These are phyloP conservation scores for Teratosphaeria gauchensis DNA, from an alignment of 2,329 filamentous ascomycete species.

Conservation along the genomic window DNA sequence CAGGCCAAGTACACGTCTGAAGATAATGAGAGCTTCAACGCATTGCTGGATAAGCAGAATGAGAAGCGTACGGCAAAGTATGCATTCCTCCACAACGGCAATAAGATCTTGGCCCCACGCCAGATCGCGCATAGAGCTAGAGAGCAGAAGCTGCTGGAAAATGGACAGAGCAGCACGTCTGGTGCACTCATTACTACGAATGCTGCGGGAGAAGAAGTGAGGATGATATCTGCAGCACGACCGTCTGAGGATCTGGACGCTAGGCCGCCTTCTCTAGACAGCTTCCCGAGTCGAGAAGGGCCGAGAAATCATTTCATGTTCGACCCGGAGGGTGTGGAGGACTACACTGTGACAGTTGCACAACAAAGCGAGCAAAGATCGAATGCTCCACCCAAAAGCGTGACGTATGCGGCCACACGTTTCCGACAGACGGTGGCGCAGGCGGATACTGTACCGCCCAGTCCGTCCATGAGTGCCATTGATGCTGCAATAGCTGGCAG, in stretches of 20 bases:
- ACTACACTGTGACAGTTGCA: constrained; percentile 48
- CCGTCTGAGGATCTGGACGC: constrained; percentile 53
- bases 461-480: constrained; percentile 75
- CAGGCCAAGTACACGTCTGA: constrained; percentile 93
- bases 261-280: constrained; percentile 66
- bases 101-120: constrained; percentile 62
- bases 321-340: constrained; percentile 53
- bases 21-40: constrained; percentile 95
- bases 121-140: constrained; percentile 46
- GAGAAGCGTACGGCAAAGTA: constrained; percentile 74
- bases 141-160: constrained; percentile 54
- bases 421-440: constrained; percentile 35
- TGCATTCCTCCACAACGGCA: constrained; percentile 78
- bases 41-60: constrained; percentile 83
- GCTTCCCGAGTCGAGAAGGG: constrained; percentile 51
- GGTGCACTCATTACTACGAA: constrained; percentile 16
- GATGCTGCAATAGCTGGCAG: constrained; percentile 73
- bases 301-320: constrained; percentile 89
- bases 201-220: constrained; percentile 15
- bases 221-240: constrained; percentile 26
- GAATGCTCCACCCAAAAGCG: constrained; percentile 63
- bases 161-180: constrained; percentile 9
- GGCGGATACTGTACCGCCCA: constrained; percentile 47
- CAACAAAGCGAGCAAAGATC: constrained; percentile 62
- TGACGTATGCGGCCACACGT: constrained; percentile 77